Conservation (phyloP, 2,329 filamentous ascomycete species). For the Colletotrichum abscissum region DNA sequence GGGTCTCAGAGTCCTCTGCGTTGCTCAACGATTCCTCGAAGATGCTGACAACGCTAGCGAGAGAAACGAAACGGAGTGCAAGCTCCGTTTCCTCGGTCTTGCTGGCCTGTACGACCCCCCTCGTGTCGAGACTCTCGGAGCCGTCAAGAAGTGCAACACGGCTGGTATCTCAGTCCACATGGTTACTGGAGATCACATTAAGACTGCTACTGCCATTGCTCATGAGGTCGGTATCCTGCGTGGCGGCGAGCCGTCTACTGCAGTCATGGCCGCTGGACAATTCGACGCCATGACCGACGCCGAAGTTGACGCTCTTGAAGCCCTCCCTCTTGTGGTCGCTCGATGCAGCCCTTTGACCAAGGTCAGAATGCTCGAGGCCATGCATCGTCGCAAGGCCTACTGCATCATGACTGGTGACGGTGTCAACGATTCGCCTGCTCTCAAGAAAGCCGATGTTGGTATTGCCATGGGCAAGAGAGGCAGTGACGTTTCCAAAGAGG, state of each 20-base stretch:
- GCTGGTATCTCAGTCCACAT: constrained; percentile 76
- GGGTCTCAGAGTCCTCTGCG: constrained; percentile 76
- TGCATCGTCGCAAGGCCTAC: constrained; percentile 75
- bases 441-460: constrained; percentile 79
- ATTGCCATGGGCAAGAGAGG: constrained; percentile 80
- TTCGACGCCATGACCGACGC: constrained; percentile 72
- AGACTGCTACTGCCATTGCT: constrained; percentile 74
- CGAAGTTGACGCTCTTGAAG: constrained; percentile 70
- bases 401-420: constrained; percentile 82
- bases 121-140: constrained; percentile 72
- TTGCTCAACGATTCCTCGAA: constrained; percentile 64
- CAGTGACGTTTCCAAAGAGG: constrained; percentile 81
- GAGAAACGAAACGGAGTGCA: constrained; percentile 65
- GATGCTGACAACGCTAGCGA: constrained; percentile 52
- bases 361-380: constrained; percentile 80
- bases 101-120: constrained; percentile 80
- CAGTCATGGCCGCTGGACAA: constrained; percentile 70
- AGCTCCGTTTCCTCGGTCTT: constrained; percentile 74
- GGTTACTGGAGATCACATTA: constrained; percentile 77
- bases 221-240: constrained; percentile 72
- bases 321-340: constrained; percentile 75
- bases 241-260: constrained; percentile 51
- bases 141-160: constrained; percentile 67
- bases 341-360: constrained; percentile 78
- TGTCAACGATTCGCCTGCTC: constrained; percentile 79